These are phyloP conservation scores for Metschnikowia noctiluminum DNA, from an alignment of 805 yeast genomes.

Conservation along the genomic window DNA sequence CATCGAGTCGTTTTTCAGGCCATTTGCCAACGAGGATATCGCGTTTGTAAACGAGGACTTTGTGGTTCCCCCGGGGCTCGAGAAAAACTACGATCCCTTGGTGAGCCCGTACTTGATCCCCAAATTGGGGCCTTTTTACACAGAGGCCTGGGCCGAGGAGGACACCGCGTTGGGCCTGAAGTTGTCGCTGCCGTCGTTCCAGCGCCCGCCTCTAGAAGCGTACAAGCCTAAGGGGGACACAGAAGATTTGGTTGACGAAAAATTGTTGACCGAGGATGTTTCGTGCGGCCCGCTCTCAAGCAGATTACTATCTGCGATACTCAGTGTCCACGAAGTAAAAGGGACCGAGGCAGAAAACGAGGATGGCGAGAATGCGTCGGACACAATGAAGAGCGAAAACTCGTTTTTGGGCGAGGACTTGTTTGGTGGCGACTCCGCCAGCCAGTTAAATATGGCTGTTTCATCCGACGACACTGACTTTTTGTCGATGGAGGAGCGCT, in stretches of 20 bases:
- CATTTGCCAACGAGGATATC: conserved; percentile 76
- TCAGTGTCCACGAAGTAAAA: conserved; percentile 39
- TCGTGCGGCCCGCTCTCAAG: conserved; percentile 92
- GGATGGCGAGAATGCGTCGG: conserved; percentile 16
- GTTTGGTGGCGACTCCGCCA: conserved; percentile 34
- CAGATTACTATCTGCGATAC: conserved; percentile 75
- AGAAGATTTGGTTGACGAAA: conserved; percentile 54
- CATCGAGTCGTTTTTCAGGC: conserved; percentile 80
- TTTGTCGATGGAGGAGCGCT: conserved; percentile 77
- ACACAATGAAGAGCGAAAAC: conserved; percentile 14
- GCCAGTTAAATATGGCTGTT: conserved; percentile 34
- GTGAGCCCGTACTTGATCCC: conserved; percentile 77
- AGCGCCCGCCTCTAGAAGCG: conserved; percentile 42
- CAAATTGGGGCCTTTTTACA: conserved; percentile 76
- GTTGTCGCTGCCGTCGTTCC: conserved; percentile 45
- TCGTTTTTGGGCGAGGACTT: conserved; percentile 13
- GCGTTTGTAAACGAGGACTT: conserved; percentile 63
- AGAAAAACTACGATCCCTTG: conserved; percentile 58
- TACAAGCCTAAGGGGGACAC: conserved; percentile 58
- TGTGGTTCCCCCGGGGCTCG: conserved; percentile 51
- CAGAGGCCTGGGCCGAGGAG: conserved; percentile 84
- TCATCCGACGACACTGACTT: conserved; percentile 61
- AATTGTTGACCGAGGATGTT: conserved; percentile 66
- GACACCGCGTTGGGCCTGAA: conserved; percentile 49
- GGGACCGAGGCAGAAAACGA: conserved; percentile 21